Base-by-base conservation (phyloP, 768 basidiomycete species). In the Auriscalpium orientale region DNA sequence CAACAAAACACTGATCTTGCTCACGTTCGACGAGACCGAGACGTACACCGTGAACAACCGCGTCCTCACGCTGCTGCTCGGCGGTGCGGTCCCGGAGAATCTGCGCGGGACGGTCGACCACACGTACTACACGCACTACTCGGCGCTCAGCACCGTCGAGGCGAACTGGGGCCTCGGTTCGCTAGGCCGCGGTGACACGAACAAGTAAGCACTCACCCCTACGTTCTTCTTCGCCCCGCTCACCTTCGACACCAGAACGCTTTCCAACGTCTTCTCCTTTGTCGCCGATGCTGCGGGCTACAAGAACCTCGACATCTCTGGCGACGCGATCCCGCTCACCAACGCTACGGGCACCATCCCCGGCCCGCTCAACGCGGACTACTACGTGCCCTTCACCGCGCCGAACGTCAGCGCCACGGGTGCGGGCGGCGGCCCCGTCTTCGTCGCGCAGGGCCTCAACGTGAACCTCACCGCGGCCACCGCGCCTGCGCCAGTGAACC, bases 11-110 rank as follows among this genome's bases (percentile, higher is more conserved):
- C 69, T 87, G 51, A 79, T 86, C 62, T 61, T 84, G 9, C 62
- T 86, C 52, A 84, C 82, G 0, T 85, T 85, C 53, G 84, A 87
- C 53, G 84, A 86, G 68, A 81, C 69, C 43, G 76, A 72, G 56
- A 58, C 64, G 0, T 68, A 70, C 51, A 62, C 62, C 33, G 65
- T 70, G 48, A 78, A 77, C 64, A 85, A 85, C 64, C 68, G 66
- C 1, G 68, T 85, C 46, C 76, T 67, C 57, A 64, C 73, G 5
- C 38, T 82, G 47, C 68, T 81, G 9, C 65, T 79, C 37, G 78
- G 79, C 40, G 69, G 68, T 38, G 79, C 72, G 20, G 61, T 84
- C 22, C 83, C 82, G 2, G 33, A 62, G 12, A 47, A 58, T 9
- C 65, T 78, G 21, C 57, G 67, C 20, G 77, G 76, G 21, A 81